phyloP scores from a whole-genome alignment of 805 yeast species.

The Zygoascus bituminiphila region DNA sequence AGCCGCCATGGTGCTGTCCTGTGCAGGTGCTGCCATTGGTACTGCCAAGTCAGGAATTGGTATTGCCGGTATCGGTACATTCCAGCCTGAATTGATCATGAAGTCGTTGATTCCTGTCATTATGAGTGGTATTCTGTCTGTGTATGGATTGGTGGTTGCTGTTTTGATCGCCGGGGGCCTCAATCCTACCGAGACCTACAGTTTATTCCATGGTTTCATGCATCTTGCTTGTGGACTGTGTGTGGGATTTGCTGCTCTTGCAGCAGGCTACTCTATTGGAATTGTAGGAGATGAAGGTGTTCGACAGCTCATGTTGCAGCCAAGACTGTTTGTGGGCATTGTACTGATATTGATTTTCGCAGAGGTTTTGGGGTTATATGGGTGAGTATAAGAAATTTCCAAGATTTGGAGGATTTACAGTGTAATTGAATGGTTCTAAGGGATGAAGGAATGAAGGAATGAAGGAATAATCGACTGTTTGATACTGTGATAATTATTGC shows the following conservation, averaged over 20 bases:
- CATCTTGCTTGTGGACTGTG: slow-evolving; percentile 93
- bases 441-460: too few species aligned
- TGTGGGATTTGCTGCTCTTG: slow-evolving; percentile 93
- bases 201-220: slow-evolving; percentile 94
- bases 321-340: slow-evolving; percentile 81
- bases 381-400: slow-evolving; percentile 41
- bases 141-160: slow-evolving; percentile 93
- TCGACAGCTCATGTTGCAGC: slow-evolving; percentile 80
- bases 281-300: slow-evolving; percentile 93
- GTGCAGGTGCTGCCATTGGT: slow-evolving; percentile 98
- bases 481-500: too few species aligned
- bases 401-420: too few species aligned
- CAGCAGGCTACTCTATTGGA: slow-evolving; percentile 95
- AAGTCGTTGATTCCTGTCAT: slow-evolving; percentile 87
- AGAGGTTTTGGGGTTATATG: slow-evolving; percentile 83
- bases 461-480: too few species aligned
- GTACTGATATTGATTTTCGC: slow-evolving; percentile 84
- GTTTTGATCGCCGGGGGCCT: slow-evolving; percentile 83
- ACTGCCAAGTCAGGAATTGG: slow-evolving; percentile 98
- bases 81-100: slow-evolving; percentile 95
- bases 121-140: slow-evolving; percentile 95
- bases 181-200: slow-evolving; percentile 68
- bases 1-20: slow-evolving; percentile 80
- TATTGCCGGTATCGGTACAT: slow-evolving; percentile 95
- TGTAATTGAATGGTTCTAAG: too few species aligned